Base-by-base conservation (phyloP, 2,329 filamentous ascomycete genomes). In the Colletotrichum sp. region DNA sequence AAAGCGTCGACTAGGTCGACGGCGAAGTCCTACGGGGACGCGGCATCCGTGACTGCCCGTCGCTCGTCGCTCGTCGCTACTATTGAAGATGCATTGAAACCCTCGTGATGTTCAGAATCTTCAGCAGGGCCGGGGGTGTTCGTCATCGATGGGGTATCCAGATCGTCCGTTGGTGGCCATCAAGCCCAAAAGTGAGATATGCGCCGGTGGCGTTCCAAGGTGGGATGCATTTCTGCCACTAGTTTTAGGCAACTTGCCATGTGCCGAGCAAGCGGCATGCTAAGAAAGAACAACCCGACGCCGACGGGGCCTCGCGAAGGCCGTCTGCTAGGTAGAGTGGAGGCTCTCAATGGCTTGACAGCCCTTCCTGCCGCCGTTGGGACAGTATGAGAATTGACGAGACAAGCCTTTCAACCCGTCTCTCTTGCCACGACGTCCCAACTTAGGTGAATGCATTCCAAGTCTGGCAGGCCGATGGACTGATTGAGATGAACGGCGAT, bases 181-280 rank as follows among this genome's bases (percentile, higher is more conserved):
- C 68, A 25, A 55, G 13, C 68, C 60, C 28, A 32, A 36, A 32
- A 30, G 44, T 44, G 39, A 48, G 30, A 22, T 61, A 34, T 19
- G 36, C 61, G 63, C 44, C 32, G 36, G 73, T 73, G 70, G 73
- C 73, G 70, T 75, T 36, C 39, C 12, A 39, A 32, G 39, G 57
- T 44, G 32, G 69, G 64, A 65, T 73, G 44, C 59, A 68, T 71
- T 48, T 9, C 60, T 30, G 60, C 64, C 64, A 60, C 70, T 68
- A 59, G 70, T 59, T 60, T 36, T 36, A 57, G 64, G 48, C 52
- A 48, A 60, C 48, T 69, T 69, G 32, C 48, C 73, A 69, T 73
- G 64, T 75, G 73, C 55, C 70, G 64, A 68, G 57, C 44, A 57
- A 64, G 39, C 64, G 63, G 69, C 52, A 72, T 36, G 61, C 71